Evolutionary conservation across 805 yeast species (phyloP), one percentile per base, ranked within the genome.

Genomic region (Debaryomyces prosopidis): DNA sequence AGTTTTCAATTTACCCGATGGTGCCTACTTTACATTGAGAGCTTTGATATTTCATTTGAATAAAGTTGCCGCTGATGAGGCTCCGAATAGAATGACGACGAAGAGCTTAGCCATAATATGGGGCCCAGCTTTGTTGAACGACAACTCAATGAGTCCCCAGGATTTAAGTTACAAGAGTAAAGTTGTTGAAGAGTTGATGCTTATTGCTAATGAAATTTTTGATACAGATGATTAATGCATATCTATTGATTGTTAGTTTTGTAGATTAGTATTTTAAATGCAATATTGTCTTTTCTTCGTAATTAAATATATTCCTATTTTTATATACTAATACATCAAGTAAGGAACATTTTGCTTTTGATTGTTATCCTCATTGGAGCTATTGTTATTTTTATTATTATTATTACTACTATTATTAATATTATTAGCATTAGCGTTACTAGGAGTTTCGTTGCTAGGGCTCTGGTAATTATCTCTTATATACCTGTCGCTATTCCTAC

Each of bases 1-100:
- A 47, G 88, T 94, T 38, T 94, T 86, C 69, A 87, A 87, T 53
- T 76, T 94, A 44, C 97, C 97, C 0, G 99, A 94, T 67, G 94
- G 96, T 1, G 89, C 92, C 46, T 94, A 94, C 63, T 91, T 96
- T 75, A 91, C 98, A 0, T 74, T 94, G 54, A 74, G 97, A 52
- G 82, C 89, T 30, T 69, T 94, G 52, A 71, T 91, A 1, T 89
- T 92, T 75, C 99, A 94, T 64, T 78, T 94, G 49, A 82, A 85
- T 50, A 79, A 85, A 45, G 84, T 94, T 11, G 81, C 85, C 32
- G 76, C 77, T 23, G 74, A 82, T 45, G 84, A 83, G 57, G 74
- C 75, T 16, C 54, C 66, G 30, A 89, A 90, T 61, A 77, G 94
- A 60, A 94, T 94, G 99, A 82, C 82, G 39, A 75, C 84, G 46